These are phyloP conservation scores for Pythium sp. DNA, from an alignment of 352 stramenopile species.

Conservation along the genomic window DNA sequence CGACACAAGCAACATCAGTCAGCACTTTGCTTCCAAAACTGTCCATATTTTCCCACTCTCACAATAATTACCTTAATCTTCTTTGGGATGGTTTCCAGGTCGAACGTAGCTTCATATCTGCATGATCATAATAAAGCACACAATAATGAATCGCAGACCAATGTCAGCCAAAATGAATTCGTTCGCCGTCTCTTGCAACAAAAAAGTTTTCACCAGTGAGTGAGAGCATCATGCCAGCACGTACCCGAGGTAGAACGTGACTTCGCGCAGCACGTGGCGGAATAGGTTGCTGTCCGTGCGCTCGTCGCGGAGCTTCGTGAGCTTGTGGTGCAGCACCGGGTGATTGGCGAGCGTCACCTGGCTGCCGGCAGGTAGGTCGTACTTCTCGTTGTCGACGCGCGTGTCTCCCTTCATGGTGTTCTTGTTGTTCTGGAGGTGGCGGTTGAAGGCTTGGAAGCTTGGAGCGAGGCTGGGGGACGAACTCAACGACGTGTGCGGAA, in stretches of 20 bases:
- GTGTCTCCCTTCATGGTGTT: conserved; percentile 59
- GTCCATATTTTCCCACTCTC: not conserved
- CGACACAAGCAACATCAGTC: not conserved
- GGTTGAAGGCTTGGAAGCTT: not conserved
- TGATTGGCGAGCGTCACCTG: conserved; percentile 88
- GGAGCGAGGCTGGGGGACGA: not conserved
- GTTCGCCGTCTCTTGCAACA: not conserved
- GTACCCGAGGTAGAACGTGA: conserved; percentile 98
- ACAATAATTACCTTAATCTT: conserved; percentile 53
- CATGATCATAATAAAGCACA: not conserved
- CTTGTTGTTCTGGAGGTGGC: not conserved
- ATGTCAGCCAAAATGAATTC: not conserved
- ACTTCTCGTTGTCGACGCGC: conserved; percentile 64
- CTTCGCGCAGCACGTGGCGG: conserved; percentile 93
- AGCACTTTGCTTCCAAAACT: not conserved
- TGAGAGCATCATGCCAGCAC: conserved; percentile 23
- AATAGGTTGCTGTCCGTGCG: conserved; percentile 92
- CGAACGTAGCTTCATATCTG: conserved; percentile 80
- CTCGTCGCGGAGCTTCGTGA: conserved; percentile 95
- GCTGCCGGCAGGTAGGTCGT: conserved; percentile 51
- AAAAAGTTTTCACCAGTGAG: not conserved
- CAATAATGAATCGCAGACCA: not conserved
- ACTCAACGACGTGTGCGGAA: conserved; percentile 12
- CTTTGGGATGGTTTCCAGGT: conserved; percentile 66
- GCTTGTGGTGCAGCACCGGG: conserved; percentile 94